Base-by-base conservation (phyloP, 768 basidiomycete species). In the Boletus subparvulus region DNA sequence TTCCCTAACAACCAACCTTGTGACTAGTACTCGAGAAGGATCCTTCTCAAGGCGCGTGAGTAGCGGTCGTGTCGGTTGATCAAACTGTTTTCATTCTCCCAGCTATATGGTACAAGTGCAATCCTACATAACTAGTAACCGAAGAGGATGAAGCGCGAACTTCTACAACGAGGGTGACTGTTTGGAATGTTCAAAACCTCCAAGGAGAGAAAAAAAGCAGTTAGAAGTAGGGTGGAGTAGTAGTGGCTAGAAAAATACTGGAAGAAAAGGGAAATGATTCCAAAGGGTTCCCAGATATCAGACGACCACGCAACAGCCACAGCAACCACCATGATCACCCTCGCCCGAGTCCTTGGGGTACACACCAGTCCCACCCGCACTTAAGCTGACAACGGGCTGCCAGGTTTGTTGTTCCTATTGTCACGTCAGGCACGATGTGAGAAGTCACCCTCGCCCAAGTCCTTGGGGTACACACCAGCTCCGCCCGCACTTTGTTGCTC, bases 391-490 rank as follows among this genome's bases (percentile, higher is more conserved):
- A 26, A 78, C 77, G 4, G 88, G 87, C 54, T 88, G 85, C 24
- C 88, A 88, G 17, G 84, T 87, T 76, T 89, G 85, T 74, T 88
- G 88, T 64, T 90, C 88, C 88, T 90, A 8, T 19, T 41, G 21
- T 50, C 24, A 39, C 8, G 54, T 66, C 54, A 69, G 62, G 36
- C 21, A 53, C 37, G 28, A 40, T 2, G 41, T 16, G 42, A 43
- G 37, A 24, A 12, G 17, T 46, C 49, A 30, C n/a, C n/a, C n/a
- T n/a, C n/a, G n/a, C n/a, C n/a, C n/a, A n/a, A n/a, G n/a, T n/a
- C n/a, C n/a, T n/a, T n/a, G n/a, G n/a, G n/a, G n/a, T n/a, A n/a
- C n/a, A n/a, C n/a, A n/a, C n/a, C n/a, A n/a, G n/a, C n/a, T n/a
- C n/a, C n/a, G n/a, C n/a, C n/a, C n/a, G n/a, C n/a, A n/a, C n/a